Base-by-base conservation (phyloP, 2,329 filamentous ascomycete genomes). In the Graphiopsis chlorocephala region DNA sequence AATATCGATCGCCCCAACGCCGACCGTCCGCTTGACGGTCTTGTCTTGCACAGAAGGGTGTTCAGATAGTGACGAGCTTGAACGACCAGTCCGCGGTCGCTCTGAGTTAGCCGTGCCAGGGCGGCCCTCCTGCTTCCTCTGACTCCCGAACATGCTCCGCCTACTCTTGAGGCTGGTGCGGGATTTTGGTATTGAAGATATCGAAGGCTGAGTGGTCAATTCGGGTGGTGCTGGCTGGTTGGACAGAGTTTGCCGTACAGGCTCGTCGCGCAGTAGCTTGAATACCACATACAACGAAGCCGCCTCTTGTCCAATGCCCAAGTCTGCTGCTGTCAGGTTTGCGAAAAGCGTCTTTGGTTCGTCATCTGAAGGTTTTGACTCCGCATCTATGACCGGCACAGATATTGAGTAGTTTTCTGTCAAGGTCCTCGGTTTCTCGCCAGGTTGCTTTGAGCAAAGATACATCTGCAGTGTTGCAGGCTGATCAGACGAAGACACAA, bases 291-390 rank as follows among this genome's bases (percentile, higher is more conserved):
- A 97, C 23, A 98, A 79, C 3, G 86, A 86, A 56, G 90, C 90
- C 10, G 86, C 84, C 2, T 89, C 80, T n/a, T 83, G 80, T 12
- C 81, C 83, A 70, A 88, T 84, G n/a, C 86, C 86, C 64, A 89
- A 82, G 72, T 97, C 93, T 57, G 88, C 85, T 0, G 91, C 86
- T 45, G 88, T 92, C 20, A 99, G 81, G 72, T 98, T 93, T 2
- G 92, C 89, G 70, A 98, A 97, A 2, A 99, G 83, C 0, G 93
- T 96, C 73, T 90, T 92, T 74, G 93, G 86, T 73, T 89, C 89
- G 25, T 86, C 84, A 68, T 86, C 86, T 61, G 88, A 85, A 11
- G 85, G 79, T 57, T 91, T 79, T 66, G 85, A 86, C 67, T 93
- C 86, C 23, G 86, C 85, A 64, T 92, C 91, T 31, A 89, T 89